Evolutionary conservation across 257 asterid species (phyloP).

Genomic region (Knoxia roxburghii): DNA sequence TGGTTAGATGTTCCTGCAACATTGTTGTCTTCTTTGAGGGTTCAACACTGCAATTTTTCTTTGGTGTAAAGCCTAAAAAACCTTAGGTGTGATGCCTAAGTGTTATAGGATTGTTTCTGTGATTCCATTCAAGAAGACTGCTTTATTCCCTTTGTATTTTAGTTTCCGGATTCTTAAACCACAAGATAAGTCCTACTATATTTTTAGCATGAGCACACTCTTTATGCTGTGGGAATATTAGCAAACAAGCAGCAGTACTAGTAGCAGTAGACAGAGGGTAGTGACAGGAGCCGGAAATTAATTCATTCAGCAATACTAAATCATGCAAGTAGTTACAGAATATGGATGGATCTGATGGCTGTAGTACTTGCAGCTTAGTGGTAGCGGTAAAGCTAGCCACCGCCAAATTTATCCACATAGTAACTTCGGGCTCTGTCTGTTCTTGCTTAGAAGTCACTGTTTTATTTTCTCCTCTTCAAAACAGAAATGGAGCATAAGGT

Average conservation of each 20-base stretch:
- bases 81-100: not conserved
- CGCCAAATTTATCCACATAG: not conserved
- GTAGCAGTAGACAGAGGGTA: not conserved
- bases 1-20: too few relatives aligned
- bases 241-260: not conserved
- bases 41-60: not conserved
- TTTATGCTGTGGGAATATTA: not conserved
- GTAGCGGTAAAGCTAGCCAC: too few relatives aligned
- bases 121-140: not conserved
- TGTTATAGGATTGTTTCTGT: not conserved
- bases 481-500: not conserved
- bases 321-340: not conserved
- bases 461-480: not conserved
- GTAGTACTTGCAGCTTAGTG: too few relatives aligned
- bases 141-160: not conserved
- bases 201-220: not conserved
- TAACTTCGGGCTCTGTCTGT: not conserved
- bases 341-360: not conserved
- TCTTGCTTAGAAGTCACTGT: not conserved
- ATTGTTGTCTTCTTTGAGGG: not conserved
- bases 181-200: not conserved
- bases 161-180: not conserved
- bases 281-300: not conserved
- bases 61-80: not conserved
- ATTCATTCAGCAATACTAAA: not conserved